A percentile compares a stretch with the other conserved stretches of the same genome.
Evolutionary conservation across 1,284 basidiomycete genomes (phyloP).

Genomic region (Malassezia japonica): DNA sequence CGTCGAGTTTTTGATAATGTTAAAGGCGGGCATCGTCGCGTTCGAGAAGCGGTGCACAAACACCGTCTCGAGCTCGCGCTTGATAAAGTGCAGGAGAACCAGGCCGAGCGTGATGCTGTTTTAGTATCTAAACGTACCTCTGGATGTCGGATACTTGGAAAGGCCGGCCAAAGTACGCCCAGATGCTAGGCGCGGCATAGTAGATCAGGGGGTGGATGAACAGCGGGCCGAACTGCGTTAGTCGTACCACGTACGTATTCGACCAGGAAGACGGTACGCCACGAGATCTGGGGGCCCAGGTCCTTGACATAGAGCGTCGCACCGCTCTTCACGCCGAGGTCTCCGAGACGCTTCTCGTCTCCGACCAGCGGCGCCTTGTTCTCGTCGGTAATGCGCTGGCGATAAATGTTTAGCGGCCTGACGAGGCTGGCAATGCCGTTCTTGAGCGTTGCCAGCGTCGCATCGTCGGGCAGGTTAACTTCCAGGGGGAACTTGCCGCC

Average conservation of each 20-base stretch:
- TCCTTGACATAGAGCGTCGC: slow-evolving; percentile 42
- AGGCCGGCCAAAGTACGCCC: slow-evolving; percentile 49
- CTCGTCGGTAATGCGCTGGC: slow-evolving; percentile 39
- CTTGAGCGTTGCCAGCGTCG: slow-evolving; percentile 36
- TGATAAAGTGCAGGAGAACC: slow-evolving; percentile 75
- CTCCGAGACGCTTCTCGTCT: slow-evolving; percentile 27
- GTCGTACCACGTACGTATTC: slow-evolving; percentile 26
- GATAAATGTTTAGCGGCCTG: slow-evolving; percentile 22
- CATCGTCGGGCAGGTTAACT: slow-evolving; percentile 9
- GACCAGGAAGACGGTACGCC: slow-evolving; percentile 46
- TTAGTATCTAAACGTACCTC: slow-evolving; percentile 52
- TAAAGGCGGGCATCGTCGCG: slow-evolving; percentile 78
- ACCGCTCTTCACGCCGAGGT: slow-evolving; percentile 20
- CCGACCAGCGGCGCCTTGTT: slow-evolving; percentile 36
- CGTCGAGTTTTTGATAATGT: slow-evolving; percentile 69
- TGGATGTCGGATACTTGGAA: slow-evolving; percentile 70
- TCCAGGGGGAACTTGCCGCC: slow-evolving; percentile 14
- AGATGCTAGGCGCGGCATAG: slow-evolving; percentile 61
- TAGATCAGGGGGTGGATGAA: slow-evolving; percentile 83
- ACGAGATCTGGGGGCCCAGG: slow-evolving; percentile 43
- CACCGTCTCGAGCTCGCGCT: slow-evolving; percentile 85
- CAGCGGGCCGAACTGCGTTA: slow-evolving; percentile 67
- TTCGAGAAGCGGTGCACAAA: slow-evolving; percentile 79
- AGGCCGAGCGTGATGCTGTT: slow-evolving; percentile 66
- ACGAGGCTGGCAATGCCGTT: slow-evolving; percentile 23